Evolutionary conservation across 768 basidiomycete species (phyloP).

Genomic region (Mycena galericulata): DNA sequence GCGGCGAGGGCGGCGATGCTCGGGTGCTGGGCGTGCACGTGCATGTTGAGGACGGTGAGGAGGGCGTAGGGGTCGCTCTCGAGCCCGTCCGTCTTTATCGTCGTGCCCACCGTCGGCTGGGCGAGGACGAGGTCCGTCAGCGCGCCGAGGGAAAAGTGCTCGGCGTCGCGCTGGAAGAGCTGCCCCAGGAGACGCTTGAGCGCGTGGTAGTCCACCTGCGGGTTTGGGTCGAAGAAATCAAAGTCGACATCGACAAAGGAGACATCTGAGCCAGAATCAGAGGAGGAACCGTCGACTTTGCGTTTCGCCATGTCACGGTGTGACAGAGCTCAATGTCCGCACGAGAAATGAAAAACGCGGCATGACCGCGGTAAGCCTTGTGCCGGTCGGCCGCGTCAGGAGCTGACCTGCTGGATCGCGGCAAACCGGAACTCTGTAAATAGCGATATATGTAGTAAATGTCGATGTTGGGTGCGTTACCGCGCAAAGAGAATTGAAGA

Average conservation of each 20-base stretch:
- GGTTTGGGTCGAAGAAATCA: conserved; percentile 92
- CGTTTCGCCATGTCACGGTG: conserved; percentile 64
- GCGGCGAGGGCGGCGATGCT: conserved; percentile 76
- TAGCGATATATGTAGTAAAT: too few relatives aligned
- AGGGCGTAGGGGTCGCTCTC: conserved; percentile 94
- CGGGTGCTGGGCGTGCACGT: conserved; percentile 76
- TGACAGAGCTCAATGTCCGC: too few relatives aligned
- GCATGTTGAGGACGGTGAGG: conserved; percentile 86
- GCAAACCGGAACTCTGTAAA: too few relatives aligned
- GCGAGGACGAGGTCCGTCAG: conserved; percentile 84
- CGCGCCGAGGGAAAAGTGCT: conserved; percentile 74
- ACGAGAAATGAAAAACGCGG: too few relatives aligned
- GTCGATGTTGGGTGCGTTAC: too few relatives aligned
- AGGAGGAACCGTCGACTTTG: conserved; percentile 46
- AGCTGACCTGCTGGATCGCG: too few relatives aligned
- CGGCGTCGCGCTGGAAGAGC: conserved; percentile 81
- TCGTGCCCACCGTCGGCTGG: conserved; percentile 84
- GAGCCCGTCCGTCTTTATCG: conserved; percentile 91
- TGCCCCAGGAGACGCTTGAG: conserved; percentile 79
- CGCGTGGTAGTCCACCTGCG: conserved; percentile 86
- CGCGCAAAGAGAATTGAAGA: conserved; percentile 16
- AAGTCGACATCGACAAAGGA: conserved; percentile 89
- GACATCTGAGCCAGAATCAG: conserved; percentile 55
- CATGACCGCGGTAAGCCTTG: too few relatives aligned
- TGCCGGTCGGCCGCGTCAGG: too few relatives aligned